These are phyloP conservation scores for Ploettnerulaceae sp. DNA, from an alignment of 2,329 filamentous ascomycete genomes.

Conservation along the genomic window DNA sequence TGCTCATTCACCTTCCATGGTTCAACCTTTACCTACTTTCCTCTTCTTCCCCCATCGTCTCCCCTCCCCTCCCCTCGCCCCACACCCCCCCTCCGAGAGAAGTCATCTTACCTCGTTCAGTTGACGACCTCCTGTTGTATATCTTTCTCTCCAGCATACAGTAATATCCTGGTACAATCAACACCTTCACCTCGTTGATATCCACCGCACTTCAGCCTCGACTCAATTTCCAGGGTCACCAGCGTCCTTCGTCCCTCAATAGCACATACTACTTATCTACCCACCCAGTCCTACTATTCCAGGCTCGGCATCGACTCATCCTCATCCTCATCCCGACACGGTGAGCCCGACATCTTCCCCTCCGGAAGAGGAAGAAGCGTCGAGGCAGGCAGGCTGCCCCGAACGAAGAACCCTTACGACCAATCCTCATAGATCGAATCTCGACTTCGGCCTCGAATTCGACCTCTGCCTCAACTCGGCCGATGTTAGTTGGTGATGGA, in stretches of 20 bases:
- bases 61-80: neutral
- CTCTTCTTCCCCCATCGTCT: neutral
- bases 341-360: constrained; percentile 12
- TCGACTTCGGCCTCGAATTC: neutral
- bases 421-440: no score
- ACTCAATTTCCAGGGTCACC: no score
- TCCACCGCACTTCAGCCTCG: no score
- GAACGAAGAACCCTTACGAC: no score
- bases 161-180: no score
- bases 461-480: neutral
- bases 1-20: constrained; percentile 1
- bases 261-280: no score
- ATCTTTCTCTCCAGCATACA: no score
- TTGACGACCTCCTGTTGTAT: neutral
- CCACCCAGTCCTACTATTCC: neutral
- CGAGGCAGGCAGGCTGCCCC: constrained; percentile 12
- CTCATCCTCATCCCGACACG: neutral
- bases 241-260: neutral
- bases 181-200: neutral
- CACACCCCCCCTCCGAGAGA: neutral
- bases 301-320: neutral
- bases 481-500: constrained; percentile 18
- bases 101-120: no score
- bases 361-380: no score
- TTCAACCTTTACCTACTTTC: no score